Percentiles rank a stretch among this genome's conserved stretches.
phyloP scores from a whole-genome alignment of 2,329 filamentous ascomycete species.

The Trichoderma arundinaceum region DNA sequence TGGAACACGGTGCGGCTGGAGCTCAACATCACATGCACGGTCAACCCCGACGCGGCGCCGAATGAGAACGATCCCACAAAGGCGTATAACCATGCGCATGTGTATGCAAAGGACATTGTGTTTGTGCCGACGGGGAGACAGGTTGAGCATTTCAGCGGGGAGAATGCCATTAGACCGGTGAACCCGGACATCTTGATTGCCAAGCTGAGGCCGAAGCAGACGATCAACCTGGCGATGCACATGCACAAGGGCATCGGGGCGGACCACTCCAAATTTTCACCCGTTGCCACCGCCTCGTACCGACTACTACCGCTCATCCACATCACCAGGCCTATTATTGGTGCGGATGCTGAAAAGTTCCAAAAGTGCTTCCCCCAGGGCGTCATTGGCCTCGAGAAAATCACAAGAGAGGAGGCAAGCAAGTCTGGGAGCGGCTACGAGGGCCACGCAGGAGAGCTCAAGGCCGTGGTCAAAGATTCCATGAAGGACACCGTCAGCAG shows the following conservation, averaged over 20 bases:
- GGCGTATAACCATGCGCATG: constrained; percentile 83
- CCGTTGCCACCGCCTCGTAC: constrained; percentile 93
- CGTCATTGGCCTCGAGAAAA: constrained; percentile 79
- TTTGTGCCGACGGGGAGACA: constrained; percentile 81
- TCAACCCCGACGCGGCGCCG: constrained; percentile 72
- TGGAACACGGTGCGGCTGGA: constrained; percentile 85
- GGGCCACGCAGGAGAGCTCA: constrained; percentile 77
- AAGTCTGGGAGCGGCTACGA: constrained; percentile 68
- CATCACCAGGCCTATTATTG: constrained; percentile 83
- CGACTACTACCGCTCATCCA: constrained; percentile 86
- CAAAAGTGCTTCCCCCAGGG: constrained; percentile 85
- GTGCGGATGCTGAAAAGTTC: constrained; percentile 87
- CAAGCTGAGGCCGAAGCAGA: constrained; percentile 90
- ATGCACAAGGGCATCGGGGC: constrained; percentile 92
- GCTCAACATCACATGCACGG: constrained; percentile 79
- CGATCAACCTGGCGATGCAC: constrained; percentile 85
- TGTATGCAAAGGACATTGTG: constrained; percentile 78
- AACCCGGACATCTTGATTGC: constrained; percentile 94
- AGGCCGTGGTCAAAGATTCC: constrained; percentile 84
- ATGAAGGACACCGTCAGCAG: constrained; percentile 96
- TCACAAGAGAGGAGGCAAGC: constrained; percentile 70
- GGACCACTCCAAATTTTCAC: constrained; percentile 97
- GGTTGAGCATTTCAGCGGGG: constrained; percentile 69
- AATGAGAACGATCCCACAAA: constrained; percentile 81
- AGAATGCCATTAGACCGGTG: constrained; percentile 72